phyloP scores from a whole-genome alignment of 768 basidiomycete genomes.

The Suillus lakei region DNA sequence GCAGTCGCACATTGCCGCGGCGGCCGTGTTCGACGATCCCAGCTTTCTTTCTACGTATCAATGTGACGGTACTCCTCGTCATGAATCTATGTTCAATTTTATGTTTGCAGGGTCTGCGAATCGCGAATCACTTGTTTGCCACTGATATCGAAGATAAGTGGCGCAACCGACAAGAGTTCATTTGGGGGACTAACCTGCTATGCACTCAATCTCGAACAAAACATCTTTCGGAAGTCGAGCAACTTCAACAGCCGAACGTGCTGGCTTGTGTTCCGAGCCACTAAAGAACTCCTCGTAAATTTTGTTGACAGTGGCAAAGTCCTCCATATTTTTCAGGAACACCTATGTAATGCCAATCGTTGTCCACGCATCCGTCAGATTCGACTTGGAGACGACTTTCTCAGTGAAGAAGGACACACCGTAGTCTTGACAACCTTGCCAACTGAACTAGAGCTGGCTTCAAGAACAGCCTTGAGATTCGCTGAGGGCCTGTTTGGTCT shows the following conservation, averaged over 20 bases:
- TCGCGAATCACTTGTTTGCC: neutral
- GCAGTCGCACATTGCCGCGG: too few relatives aligned
- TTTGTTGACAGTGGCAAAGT: slow-evolving; percentile 83
- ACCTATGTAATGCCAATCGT: slow-evolving; percentile 53
- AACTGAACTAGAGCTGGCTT: slow-evolving; percentile 78
- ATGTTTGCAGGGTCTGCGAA: too few relatives aligned
- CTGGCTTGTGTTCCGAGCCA: slow-evolving; percentile 75
- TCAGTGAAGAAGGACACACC: slow-evolving; percentile 48
- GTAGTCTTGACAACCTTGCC: slow-evolving; percentile 91
- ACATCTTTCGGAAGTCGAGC: slow-evolving; percentile 89
- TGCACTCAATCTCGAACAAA: slow-evolving; percentile 89
- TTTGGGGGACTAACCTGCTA: slow-evolving; percentile 59
- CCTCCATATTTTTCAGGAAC: slow-evolving; percentile 91
- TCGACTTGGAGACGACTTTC: neutral
- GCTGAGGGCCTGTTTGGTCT: slow-evolving; percentile 84
- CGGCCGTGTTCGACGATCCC: too few relatives aligned
- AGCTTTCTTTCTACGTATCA: neutral
- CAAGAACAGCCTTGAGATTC: slow-evolving; percentile 84
- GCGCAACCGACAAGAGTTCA: neutral
- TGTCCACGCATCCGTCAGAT: neutral
- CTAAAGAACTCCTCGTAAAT: slow-evolving; percentile 88
- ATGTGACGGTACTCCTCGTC: neutral
- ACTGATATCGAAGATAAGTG: neutral
- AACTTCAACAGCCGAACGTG: slow-evolving; percentile 91
- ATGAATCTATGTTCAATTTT: too few relatives aligned